These are phyloP conservation scores for Emmonsiellopsis sp. DNA, from an alignment of 2,329 filamentous ascomycete species.

Conservation along the genomic window DNA sequence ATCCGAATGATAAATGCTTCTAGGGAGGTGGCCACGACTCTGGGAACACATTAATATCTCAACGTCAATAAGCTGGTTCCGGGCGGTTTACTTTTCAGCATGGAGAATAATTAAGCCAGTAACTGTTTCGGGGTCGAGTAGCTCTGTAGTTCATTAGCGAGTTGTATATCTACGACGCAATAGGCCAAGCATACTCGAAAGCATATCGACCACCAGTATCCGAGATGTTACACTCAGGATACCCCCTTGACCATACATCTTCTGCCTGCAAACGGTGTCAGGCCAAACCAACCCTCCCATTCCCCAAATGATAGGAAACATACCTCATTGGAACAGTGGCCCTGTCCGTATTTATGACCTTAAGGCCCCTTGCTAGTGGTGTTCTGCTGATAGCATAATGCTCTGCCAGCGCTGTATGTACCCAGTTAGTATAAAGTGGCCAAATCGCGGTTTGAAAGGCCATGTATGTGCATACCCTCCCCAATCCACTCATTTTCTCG, in stretches of 20 bases:
- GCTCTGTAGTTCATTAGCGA: slow-evolving; percentile 23
- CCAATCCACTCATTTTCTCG: slow-evolving; percentile 96
- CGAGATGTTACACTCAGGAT: slow-evolving; percentile 94
- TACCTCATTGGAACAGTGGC: slow-evolving; percentile 68
- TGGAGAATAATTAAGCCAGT: slow-evolving; percentile 83
- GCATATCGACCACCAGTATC: slow-evolving; percentile 85
- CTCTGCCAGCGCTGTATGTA: slow-evolving; percentile 63
- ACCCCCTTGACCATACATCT: slow-evolving; percentile 81
- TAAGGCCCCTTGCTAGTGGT: slow-evolving; percentile 73
- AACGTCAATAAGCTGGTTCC: not conserved
- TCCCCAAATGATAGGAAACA: slow-evolving; percentile 1
- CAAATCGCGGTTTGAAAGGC: not conserved
- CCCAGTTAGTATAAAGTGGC: not conserved
- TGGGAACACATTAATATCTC: slow-evolving; percentile 20
- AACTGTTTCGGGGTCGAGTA: slow-evolving; percentile 74
- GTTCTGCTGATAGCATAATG: slow-evolving; percentile 85
- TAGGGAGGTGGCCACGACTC: slow-evolving; percentile 72
- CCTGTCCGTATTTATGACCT: slow-evolving; percentile 87
- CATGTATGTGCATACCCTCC: slow-evolving; percentile 44
- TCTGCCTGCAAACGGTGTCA: slow-evolving; percentile 52
- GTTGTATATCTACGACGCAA: not conserved
- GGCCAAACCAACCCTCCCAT: slow-evolving; percentile 4
- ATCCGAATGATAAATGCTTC: slow-evolving; percentile 94
- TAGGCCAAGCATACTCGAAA: slow-evolving; percentile 49
- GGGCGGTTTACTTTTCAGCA: slow-evolving; percentile 54